These are phyloP conservation scores for Cyberlindnera xishuangbannaensis DNA, from an alignment of 805 yeast genomes.

Conservation along the genomic window DNA sequence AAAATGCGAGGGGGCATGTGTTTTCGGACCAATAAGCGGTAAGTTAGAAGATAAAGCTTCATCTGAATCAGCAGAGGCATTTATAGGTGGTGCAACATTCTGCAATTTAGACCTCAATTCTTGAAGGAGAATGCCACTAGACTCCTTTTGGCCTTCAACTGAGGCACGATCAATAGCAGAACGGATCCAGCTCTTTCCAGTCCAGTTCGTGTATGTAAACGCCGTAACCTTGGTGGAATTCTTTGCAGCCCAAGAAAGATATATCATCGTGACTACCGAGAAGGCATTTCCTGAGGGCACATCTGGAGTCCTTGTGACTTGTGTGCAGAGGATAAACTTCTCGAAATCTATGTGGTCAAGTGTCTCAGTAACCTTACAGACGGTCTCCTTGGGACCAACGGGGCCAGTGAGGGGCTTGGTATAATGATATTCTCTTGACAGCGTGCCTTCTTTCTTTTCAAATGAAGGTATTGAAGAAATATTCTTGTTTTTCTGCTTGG, in stretches of 20 bases:
- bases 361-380: slow-evolving; percentile 56
- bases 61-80: slow-evolving; percentile 8
- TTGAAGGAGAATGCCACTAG: slow-evolving; percentile 41
- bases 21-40: slow-evolving; percentile 31
- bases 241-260: slow-evolving; percentile 56
- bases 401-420: slow-evolving; percentile 60
- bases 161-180: slow-evolving; percentile 72
- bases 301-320: slow-evolving; percentile 66
- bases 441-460: slow-evolving; percentile 23
- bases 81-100: neutral
- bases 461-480: slow-evolving; percentile 44
- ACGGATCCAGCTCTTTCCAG: slow-evolving; percentile 73
- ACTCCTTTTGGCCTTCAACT: slow-evolving; percentile 63
- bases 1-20: slow-evolving; percentile 41
- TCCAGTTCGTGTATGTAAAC: slow-evolving; percentile 59
- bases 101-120: slow-evolving; percentile 29
- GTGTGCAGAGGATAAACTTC: slow-evolving; percentile 43
- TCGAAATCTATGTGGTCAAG: slow-evolving; percentile 47
- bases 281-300: slow-evolving; percentile 77
- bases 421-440: slow-evolving; percentile 48
- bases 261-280: slow-evolving; percentile 50
- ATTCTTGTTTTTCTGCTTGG: slow-evolving; percentile 59
- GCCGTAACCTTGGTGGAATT: slow-evolving; percentile 49
- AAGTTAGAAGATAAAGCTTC: slow-evolving; percentile 21
- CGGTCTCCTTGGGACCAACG: slow-evolving; percentile 74